Conservation (phyloP, 139 green algal species). For the Marvania coccoides region DNA sequence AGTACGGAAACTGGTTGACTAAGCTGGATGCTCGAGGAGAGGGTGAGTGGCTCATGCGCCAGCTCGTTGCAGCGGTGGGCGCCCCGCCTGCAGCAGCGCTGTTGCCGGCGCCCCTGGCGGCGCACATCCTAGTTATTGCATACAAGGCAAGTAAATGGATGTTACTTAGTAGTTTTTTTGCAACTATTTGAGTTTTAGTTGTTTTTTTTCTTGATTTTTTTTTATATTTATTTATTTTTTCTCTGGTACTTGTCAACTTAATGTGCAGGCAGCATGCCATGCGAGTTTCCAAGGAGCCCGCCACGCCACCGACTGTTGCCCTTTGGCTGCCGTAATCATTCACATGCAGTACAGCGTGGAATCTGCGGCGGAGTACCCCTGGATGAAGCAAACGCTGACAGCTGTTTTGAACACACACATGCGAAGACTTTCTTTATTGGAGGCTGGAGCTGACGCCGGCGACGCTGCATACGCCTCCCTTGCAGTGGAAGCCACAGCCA, state of each 20-base stretch:
- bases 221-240: too few species aligned
- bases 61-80: not conserved
- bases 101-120: not conserved
- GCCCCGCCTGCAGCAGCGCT: not conserved
- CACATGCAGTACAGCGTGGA: not conserved
- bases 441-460: not conserved
- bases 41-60: not conserved
- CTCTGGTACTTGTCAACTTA: too few species aligned
- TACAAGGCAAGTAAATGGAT: not conserved
- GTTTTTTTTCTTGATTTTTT: too few species aligned
- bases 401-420: conserved; percentile 4
- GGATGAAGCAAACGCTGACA: not conserved
- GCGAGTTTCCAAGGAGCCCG: not conserved
- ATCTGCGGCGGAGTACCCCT: not conserved
- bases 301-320: not conserved
- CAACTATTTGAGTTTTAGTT: too few species aligned
- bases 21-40: conserved; percentile 8
- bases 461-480: conserved; percentile 12
- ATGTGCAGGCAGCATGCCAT: too few species aligned
- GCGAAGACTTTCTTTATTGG: not conserved
- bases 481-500: not conserved
- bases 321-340: not conserved
- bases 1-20: conserved; percentile 19
- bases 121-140: conserved; percentile 29
- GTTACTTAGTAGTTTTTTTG: too few species aligned